Evolutionary conservation across 352 stramenopile genomes (phyloP).

Genomic region (Thalassiosira exigua): DNA sequence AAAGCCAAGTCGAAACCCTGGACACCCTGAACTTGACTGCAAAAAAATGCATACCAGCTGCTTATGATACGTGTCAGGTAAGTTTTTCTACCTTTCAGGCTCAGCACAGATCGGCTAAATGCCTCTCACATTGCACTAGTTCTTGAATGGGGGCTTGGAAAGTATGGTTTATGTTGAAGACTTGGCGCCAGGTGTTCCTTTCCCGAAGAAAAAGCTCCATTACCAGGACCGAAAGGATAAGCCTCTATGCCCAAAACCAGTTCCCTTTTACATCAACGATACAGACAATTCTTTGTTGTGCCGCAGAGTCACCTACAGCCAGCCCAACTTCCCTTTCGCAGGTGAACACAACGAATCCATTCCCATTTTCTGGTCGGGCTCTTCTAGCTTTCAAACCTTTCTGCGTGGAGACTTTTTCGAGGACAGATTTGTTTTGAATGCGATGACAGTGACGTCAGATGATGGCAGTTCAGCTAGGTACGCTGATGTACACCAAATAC

Average conservation of each 20-base stretch:
- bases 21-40: slow-evolving; percentile 25
- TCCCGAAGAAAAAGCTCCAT: slow-evolving; percentile 50
- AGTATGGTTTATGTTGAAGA: slow-evolving; percentile 55
- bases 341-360: slow-evolving; percentile 41
- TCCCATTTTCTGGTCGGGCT: slow-evolving; percentile 61
- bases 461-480: slow-evolving; percentile 42
- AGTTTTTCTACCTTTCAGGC: too few species aligned
- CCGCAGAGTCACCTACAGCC: slow-evolving; percentile 42
- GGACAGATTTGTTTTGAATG: slow-evolving; percentile 55
- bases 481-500: slow-evolving; percentile 49
- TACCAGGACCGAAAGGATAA: slow-evolving; percentile 51
- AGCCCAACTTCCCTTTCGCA: slow-evolving; percentile 50
- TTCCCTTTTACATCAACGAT: slow-evolving; percentile 56
- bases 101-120: too few species aligned
- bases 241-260: slow-evolving; percentile 51
- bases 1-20: slow-evolving; percentile 47
- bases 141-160: slow-evolving; percentile 55
- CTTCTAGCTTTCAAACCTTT: slow-evolving; percentile 62
- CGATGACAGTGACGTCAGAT: slow-evolving; percentile 33
- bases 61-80: slow-evolving; percentile 54
- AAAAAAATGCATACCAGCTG: slow-evolving; percentile 55
- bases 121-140: too few species aligned
- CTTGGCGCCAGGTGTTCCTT: slow-evolving; percentile 25
- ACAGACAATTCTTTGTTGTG: slow-evolving; percentile 61
- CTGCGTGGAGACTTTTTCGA: slow-evolving; percentile 52